Evolutionary conservation across 2,329 filamentous ascomycete genomes (phyloP), one percentile per base, ranked within the genome.

Genomic region (Macrophomina tecta): DNA sequence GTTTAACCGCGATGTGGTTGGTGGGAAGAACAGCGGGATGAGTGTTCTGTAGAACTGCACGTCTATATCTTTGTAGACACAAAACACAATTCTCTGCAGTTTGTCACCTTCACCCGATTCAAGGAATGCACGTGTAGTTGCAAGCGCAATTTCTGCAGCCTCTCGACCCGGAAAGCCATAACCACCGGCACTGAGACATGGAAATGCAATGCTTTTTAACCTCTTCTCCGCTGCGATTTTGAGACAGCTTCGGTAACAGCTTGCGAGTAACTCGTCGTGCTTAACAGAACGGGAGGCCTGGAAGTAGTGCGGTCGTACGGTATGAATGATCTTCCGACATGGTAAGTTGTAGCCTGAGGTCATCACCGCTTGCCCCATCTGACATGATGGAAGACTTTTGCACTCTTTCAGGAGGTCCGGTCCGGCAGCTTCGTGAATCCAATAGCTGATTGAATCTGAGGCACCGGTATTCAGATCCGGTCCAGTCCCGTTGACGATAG

Each of bases 401-500:
- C 68, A 71, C 65, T 78, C 76, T 48, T 69, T 56, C 3, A 68
- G 45, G 2, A 79, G 68, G 1, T 52, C 69, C 34, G 73, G 71
- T 1, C 76, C 77, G 18, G 74, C 76, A 32, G 72, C 73, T 69
- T 69, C 70, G 49, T 76, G 73, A 6, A 78, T 64, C 7, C 67
- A 58, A 34, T 34, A 60, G 16, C 34, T 42, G 18, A 66, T 49
- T 14, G 45, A 60, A 46, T 65, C 51, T 2, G 63, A 70, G 9
- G 67, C 63, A 30, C 52, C 53, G 42, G 68, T 12, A 6, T 66
- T 70, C 61, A 76, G 53, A 1, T 67, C 51, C 7, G 34, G 51
- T 14, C 73, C 73, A 1, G 75, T 72, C 49, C 73, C 75, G 49
- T 75, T 78, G 11, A 79, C 73, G 23, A 79, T 77, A 11, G 75